These are phyloP conservation scores for Suhomyces vadensis DNA, from an alignment of 805 yeast genomes.

Conservation along the genomic window DNA sequence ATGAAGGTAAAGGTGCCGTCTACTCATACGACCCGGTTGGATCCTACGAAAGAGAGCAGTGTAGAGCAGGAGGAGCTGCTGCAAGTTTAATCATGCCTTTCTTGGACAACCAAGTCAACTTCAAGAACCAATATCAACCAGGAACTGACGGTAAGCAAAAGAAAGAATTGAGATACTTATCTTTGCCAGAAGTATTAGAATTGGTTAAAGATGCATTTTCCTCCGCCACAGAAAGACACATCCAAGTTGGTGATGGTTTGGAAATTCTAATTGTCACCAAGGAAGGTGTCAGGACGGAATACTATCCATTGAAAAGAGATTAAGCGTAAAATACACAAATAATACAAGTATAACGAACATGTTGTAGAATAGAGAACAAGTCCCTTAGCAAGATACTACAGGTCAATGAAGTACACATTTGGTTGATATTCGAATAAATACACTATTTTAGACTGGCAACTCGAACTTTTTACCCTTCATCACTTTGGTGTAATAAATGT, in stretches of 20 bases:
- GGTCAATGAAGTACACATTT: background rate
- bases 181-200: slow-evolving; percentile 80
- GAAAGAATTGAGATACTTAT: slow-evolving; percentile 61
- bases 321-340: slow-evolving; percentile 30
- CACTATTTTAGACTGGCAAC: slow-evolving; percentile 53
- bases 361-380: no score
- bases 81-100: slow-evolving; percentile 96
- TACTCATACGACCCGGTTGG: slow-evolving; percentile 98
- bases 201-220: slow-evolving; percentile 92
- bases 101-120: slow-evolving; percentile 94
- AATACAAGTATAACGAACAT: no score
- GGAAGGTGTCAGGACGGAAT: slow-evolving; percentile 85
- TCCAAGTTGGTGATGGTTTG: slow-evolving; percentile 95
- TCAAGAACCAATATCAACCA: slow-evolving; percentile 86
- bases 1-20: slow-evolving; percentile 89
- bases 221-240: slow-evolving; percentile 97
- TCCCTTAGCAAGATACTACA: background rate
- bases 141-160: slow-evolving; percentile 66
- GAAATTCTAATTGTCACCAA: slow-evolving; percentile 89
- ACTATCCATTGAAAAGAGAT: slow-evolving; percentile 86
- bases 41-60: slow-evolving; percentile 94
- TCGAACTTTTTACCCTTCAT: slow-evolving; percentile 76
- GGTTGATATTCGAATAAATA: background rate
- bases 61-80: slow-evolving; percentile 98
- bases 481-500: slow-evolving; percentile 78